Base-by-base conservation (phyloP, 176 grass and related monocot species). In the Carex kokanica region DNA sequence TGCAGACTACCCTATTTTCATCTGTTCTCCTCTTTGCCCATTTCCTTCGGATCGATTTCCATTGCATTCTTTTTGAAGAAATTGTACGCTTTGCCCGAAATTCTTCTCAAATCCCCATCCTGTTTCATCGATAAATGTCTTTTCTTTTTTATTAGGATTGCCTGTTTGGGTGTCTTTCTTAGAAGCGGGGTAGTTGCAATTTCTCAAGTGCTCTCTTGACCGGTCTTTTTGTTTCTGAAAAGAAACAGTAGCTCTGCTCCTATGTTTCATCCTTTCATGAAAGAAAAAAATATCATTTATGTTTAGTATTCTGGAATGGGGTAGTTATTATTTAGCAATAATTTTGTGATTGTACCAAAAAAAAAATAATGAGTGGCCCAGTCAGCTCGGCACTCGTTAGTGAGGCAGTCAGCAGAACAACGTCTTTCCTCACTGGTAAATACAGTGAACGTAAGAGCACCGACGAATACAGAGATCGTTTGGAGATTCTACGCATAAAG, bases 401-500 rank as follows among this genome's bases (percentile, higher is more conserved):
- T n/a, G n/a, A n/a, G n/a, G n/a, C 86, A 1, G n/a, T 78, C 0
- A 40, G 63, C 79, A 88, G 65, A 57, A 70, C 21, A 23, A 61
- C 57, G 0, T 85, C 77, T 36, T 59, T 51, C 57, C 1, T 85
- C 12, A 3, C 51, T 16, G 14, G 52, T 6, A 85, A 66, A 27
- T 61, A 57, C 13, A 24, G 32, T 14, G 5, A 1, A 52, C 64
- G 45, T 27, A 36, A 25, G 6, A 18, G 0, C 34, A 81, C 0
- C 60, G 81, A 12, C 78, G 80, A 38, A 71, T 89, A 51, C 64
- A 62, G n/a, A n/a, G n/a, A n/a, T 11, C 32, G 1, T 25, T 59
- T 89, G 65, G 65, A 84, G 79, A 27, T 49, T 64, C 43, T 84
- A 43, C 53, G 80, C 32, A 2, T 86, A 38, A 88, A 49, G 64